Percentiles rank a stretch among this genome's conserved stretches.
These are phyloP conservation scores for Dactylellina haptotyla DNA, from an alignment of 2,329 filamentous ascomycete genomes.

Conservation along the genomic window DNA sequence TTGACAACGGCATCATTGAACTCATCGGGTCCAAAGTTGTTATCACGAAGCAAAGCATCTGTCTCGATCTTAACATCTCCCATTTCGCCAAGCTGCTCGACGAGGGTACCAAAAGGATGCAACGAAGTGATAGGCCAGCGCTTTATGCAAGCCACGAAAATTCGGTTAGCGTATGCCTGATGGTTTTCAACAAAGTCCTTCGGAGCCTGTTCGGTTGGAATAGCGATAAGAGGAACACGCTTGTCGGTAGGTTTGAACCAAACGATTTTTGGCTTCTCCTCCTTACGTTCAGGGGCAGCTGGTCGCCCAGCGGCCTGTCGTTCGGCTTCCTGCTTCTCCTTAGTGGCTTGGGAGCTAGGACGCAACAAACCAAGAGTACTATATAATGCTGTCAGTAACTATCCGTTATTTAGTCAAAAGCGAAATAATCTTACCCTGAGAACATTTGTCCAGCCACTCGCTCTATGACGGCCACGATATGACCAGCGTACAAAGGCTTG, in stretches of 20 bases:
- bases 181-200: slow-evolving; percentile 99
- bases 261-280: slow-evolving; percentile 99
- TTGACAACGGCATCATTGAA: slow-evolving; percentile 96
- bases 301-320: slow-evolving; percentile 77
- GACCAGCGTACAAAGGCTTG: slow-evolving; percentile 95
- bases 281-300: slow-evolving; percentile 81
- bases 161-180: slow-evolving; percentile 95
- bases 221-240: slow-evolving; percentile 96
- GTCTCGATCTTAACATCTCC: slow-evolving; percentile 97
- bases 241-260: slow-evolving; percentile 99
- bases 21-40: slow-evolving; percentile 97
- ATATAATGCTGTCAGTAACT: slow-evolving; percentile 53
- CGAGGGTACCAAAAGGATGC: slow-evolving; percentile 95
- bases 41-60: slow-evolving; percentile 93
- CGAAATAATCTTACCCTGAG: slow-evolving; percentile 68
- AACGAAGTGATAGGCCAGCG: slow-evolving; percentile 99
- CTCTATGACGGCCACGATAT: slow-evolving; percentile 96
- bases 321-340: slow-evolving; percentile 99
- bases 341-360: slow-evolving; percentile 96
- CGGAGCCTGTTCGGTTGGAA: slow-evolving; percentile 96
- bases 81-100: slow-evolving; percentile 97
- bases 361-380: slow-evolving; percentile 89
- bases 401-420: not conserved
- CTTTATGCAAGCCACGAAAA: slow-evolving; percentile 99
- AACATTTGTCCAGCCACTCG: slow-evolving; percentile 99